These are phyloP conservation scores for Ogataea populi-albae DNA, from an alignment of 805 yeast species.

Conservation along the genomic window DNA sequence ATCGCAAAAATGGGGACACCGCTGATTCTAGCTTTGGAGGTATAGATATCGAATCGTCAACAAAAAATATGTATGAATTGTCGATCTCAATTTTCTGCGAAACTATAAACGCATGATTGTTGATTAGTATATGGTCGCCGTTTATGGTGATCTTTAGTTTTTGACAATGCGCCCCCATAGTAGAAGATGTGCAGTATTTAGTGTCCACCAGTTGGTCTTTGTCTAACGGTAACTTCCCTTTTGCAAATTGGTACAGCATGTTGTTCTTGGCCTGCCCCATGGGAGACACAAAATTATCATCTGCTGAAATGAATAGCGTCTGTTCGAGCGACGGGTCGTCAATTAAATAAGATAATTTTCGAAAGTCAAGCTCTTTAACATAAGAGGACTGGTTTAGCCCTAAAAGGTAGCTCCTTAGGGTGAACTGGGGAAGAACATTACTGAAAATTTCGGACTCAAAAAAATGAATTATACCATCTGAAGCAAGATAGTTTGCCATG, in stretches of 20 bases:
- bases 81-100: constrained; percentile 50
- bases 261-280: constrained; percentile 28
- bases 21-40: constrained; percentile 67
- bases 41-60: constrained; percentile 55
- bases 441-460: constrained; percentile 35
- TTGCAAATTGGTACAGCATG: constrained; percentile 63
- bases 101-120: constrained; percentile 52
- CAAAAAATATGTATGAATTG: constrained; percentile 61
- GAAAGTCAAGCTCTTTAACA: constrained; percentile 66
- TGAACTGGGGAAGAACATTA: constrained; percentile 34
- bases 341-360: constrained; percentile 54
- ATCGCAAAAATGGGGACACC: constrained; percentile 58
- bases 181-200: constrained; percentile 47
- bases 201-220: constrained; percentile 43
- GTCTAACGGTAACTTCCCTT: constrained; percentile 41
- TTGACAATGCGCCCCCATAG: constrained; percentile 62
- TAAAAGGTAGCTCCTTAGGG: constrained; percentile 54
- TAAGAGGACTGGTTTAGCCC: constrained; percentile 60
- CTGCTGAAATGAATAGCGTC: constrained; percentile 57
- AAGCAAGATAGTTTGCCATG: constrained; percentile 40
- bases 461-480: constrained; percentile 50
- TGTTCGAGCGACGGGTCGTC: constrained; percentile 50
- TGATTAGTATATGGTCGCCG: constrained; percentile 39
- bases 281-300: constrained; percentile 34
- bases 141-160: constrained; percentile 44